Conservation (phyloP, 2,329 filamentous ascomycete genomes). For the Leptographium wingfieldii region DNA sequence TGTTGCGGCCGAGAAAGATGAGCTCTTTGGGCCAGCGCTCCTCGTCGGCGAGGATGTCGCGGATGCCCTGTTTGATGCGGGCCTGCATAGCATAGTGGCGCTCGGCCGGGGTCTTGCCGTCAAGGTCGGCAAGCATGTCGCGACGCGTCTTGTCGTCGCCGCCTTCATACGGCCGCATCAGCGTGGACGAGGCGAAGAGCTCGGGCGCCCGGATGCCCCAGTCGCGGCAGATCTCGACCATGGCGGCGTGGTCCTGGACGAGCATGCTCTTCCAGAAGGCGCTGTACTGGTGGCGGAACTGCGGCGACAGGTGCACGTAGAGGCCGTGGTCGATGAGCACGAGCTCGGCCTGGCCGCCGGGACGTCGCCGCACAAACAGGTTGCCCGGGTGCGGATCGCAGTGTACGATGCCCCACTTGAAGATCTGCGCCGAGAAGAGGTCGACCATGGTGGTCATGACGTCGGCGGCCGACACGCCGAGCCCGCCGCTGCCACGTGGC, state of each 20-base stretch:
- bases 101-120: slow-evolving; percentile 46
- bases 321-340: slow-evolving; percentile 96
- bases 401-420: slow-evolving; percentile 90
- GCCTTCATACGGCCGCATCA: slow-evolving; percentile 83
- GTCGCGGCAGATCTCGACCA: slow-evolving; percentile 54
- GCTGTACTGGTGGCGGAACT: slow-evolving; percentile 77
- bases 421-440: slow-evolving; percentile 95
- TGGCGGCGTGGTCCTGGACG: slow-evolving; percentile 80
- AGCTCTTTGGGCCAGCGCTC: slow-evolving; percentile 82
- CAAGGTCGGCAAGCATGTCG: slow-evolving; percentile 54
- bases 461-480: slow-evolving; percentile 69
- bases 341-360: slow-evolving; percentile 72
- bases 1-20: slow-evolving; percentile 81
- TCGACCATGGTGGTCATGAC: slow-evolving; percentile 97
- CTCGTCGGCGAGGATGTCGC: slow-evolving; percentile 67
- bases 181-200: slow-evolving; percentile 79
- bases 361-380: slow-evolving; percentile 82
- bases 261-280: slow-evolving; percentile 89
- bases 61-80: slow-evolving; percentile 57
- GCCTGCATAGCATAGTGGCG: slow-evolving; percentile 84
- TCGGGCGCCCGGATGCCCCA: slow-evolving; percentile 90
- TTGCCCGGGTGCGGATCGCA: slow-evolving; percentile 97
- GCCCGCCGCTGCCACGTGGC: slow-evolving; percentile 56
- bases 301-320: slow-evolving; percentile 79
- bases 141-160: slow-evolving; percentile 56